A percentile compares a stretch with the other conserved stretches of the same genome.
These are phyloP conservation scores for Auricularia auricula-judae DNA, from an alignment of 768 basidiomycete species.

Conservation along the genomic window DNA sequence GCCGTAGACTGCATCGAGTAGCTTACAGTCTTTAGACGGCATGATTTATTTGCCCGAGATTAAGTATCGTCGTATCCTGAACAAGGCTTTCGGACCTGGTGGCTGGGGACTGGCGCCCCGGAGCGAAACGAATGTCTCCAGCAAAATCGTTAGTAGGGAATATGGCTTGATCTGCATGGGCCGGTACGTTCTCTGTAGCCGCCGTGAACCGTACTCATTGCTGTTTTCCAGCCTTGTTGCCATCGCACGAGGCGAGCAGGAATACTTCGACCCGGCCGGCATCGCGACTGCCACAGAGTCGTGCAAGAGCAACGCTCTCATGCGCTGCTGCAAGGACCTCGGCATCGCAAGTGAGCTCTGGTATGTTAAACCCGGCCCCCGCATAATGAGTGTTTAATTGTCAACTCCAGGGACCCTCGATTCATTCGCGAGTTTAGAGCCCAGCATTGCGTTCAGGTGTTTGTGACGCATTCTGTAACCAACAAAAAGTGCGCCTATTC, in stretches of 20 bases:
- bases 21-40: slow-evolving; percentile 47
- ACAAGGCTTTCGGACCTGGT: slow-evolving; percentile 91
- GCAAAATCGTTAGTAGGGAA: slow-evolving; percentile 81
- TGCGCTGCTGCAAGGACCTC: slow-evolving; percentile 95
- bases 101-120: slow-evolving; percentile 95
- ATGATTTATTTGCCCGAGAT: slow-evolving; percentile 94
- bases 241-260: slow-evolving; percentile 89
- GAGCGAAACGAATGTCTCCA: slow-evolving; percentile 81
- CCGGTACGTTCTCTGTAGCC: slow-evolving; percentile 32
- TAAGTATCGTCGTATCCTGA: slow-evolving; percentile 85
- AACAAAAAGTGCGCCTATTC: slow-evolving; percentile 79
- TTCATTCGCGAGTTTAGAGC: slow-evolving; percentile 91
- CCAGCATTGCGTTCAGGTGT: slow-evolving; percentile 75
- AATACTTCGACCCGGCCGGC: slow-evolving; percentile 86
- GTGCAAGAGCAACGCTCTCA: slow-evolving; percentile 92
- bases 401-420: slow-evolving; percentile 68
- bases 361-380: slow-evolving; percentile 30
- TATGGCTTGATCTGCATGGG: slow-evolving; percentile 92
- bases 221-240: slow-evolving; percentile 56
- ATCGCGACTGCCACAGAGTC: slow-evolving; percentile 91
- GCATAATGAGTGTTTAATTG: neutral
- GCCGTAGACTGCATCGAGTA: neutral
- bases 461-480: slow-evolving; percentile 68
- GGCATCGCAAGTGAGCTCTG: slow-evolving; percentile 95
- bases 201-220: neutral